phyloP scores from a whole-genome alignment of 208 protist genomes.

The Trypanosoma cruzi region DNA sequence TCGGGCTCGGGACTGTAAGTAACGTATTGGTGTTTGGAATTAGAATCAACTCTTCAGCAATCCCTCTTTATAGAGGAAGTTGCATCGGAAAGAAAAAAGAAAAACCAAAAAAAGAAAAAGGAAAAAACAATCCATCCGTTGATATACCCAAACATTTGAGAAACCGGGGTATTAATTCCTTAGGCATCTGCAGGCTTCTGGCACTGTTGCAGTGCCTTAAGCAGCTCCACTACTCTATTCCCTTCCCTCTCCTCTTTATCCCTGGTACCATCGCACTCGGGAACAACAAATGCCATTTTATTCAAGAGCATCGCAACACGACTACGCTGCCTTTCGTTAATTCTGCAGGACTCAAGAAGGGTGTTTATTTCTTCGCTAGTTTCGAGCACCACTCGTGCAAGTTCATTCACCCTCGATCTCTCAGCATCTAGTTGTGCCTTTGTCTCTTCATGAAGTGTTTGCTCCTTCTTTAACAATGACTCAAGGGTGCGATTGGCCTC shows the following conservation, averaged over 20 bases:
- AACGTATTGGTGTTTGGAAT: background rate
- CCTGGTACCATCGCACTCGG: slow-evolving; percentile 5
- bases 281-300: slow-evolving; percentile 21
- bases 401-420: slow-evolving; percentile 13
- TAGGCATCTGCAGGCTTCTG: slow-evolving; percentile 14
- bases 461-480: slow-evolving; percentile 59
- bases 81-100: background rate
- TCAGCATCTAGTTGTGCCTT: slow-evolving; percentile 41
- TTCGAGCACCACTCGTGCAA: slow-evolving; percentile 13
- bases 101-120: background rate
- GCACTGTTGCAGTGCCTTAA: slow-evolving; percentile 25
- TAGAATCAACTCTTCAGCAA: background rate
- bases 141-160: background rate
- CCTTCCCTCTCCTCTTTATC: slow-evolving; percentile 9
- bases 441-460: slow-evolving; percentile 45
- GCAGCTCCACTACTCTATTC: slow-evolving; percentile 28
- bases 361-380: slow-evolving; percentile 27
- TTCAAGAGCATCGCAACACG: slow-evolving; percentile 14
- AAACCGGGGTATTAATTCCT: background rate
- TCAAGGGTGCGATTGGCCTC: slow-evolving; percentile 80
- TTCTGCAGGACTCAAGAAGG: slow-evolving; percentile 22
- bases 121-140: background rate
- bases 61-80: background rate
- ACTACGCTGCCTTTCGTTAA: slow-evolving; percentile 15
- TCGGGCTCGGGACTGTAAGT: background rate